Conservation (phyloP, 2,329 filamentous ascomycete genomes). For the Scortechinia acanthostroma region DNA sequence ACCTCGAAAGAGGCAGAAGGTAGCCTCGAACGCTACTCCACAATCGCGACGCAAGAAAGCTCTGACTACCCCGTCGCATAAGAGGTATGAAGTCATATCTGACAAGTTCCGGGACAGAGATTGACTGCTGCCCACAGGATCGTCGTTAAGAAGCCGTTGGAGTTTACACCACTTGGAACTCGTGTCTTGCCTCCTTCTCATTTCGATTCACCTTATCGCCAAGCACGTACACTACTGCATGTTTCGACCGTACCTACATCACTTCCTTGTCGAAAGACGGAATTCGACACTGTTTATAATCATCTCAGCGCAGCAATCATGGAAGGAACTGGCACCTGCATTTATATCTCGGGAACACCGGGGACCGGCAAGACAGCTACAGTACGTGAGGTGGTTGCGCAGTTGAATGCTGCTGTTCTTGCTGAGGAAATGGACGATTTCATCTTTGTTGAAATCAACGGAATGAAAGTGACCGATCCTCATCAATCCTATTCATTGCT, state of each 20-base stretch:
- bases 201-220: conserved; percentile 79
- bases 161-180: conserved; percentile 92
- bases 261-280: conserved; percentile 82
- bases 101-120: conserved; percentile 5
- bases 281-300: conserved; percentile 86
- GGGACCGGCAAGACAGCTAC: conserved; percentile 97
- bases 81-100: conserved; percentile 32
- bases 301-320: conserved; percentile 91
- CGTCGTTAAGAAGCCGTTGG: conserved; percentile 77
- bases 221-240: conserved; percentile 81
- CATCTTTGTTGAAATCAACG: conserved; percentile 98
- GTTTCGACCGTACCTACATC: conserved; percentile 87
- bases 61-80: conserved; percentile 55
- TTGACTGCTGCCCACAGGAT: conserved; percentile 32
- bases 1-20: conserved; percentile 48
- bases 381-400: conserved; percentile 85
- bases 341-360: conserved; percentile 98
- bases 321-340: conserved; percentile 88
- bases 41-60: conserved; percentile 35
- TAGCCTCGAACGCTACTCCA: conserved; percentile 30
- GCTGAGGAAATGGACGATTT: conserved; percentile 95
- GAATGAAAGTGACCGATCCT: conserved; percentile 98
- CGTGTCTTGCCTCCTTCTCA: conserved; percentile 72
- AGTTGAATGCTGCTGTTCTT: conserved; percentile 78
- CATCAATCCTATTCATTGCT: conserved; percentile 91